Evolutionary conservation across 2,329 filamentous ascomycete species (phyloP), one percentile per base, ranked within the genome.

Genomic region (Emergomyces orientalis): DNA sequence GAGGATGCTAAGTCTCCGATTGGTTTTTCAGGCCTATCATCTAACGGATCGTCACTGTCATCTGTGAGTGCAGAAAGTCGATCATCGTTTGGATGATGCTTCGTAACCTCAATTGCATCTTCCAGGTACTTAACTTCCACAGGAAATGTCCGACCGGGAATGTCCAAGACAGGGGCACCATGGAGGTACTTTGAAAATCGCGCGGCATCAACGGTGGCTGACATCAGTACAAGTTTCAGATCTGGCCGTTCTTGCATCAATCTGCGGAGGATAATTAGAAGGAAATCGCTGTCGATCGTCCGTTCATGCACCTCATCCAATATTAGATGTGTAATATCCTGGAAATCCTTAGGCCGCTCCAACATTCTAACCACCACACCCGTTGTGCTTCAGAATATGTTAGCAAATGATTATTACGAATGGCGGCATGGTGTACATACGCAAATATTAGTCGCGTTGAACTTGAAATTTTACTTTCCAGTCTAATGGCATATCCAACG

Each of bases 331-430:
- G 93, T 96, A 60, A 99, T 87, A 66, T 97, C 93, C 63, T 86
- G 84, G 52, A 99, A 83, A 62, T 95, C 89, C 66, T 91, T 89
- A 0, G 90, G 89, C 9, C 88, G 88, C 74, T 99, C 94, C 17
- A 99, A 81, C 93, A 99, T 97, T 34, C 94, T 87, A 81, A 99
- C 90, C n/a, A 99, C 91, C 63, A 99, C 96, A 78, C 94, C 86
- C 54, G 86, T 85, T 30, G 85, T 80, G 30, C 76, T 77, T 63
- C 22, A 55, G 45, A 71, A 67, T 49, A 43, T 49, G 27, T 52
- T 14, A 51, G 56, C 56, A 43, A 52, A 32, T 7, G n/a, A 11
- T 32, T 34, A 55, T 41, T 47, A 43, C 88, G 1, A 13, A 45
- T 3, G 14, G 54, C 8, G 60, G 41, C 22, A 59, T 11, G 41